Base-by-base conservation (phyloP, 1,139 yeast genomes). In the Pichia sp. region DNA sequence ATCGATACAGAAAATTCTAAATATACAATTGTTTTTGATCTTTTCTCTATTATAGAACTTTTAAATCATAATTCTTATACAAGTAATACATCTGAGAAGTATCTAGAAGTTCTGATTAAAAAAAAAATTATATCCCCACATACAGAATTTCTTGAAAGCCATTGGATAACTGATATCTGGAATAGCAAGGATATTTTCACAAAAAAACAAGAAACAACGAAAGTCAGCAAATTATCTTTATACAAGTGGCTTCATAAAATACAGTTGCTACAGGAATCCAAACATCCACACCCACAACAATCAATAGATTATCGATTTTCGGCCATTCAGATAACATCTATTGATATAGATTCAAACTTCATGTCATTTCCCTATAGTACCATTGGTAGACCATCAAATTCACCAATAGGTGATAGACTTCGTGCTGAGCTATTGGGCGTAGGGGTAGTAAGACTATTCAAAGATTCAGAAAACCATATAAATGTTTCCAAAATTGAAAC, bases 361-460 rank as follows among this genome's bases (percentile, higher is more conserved):
- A 46, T 43, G 46, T 27, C 36, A 3, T 23, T 37, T 12, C 11
- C 40, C 1, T 30, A 20, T 7, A 38, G 26, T 25, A 25, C 26
- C 8, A 26, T 13, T 3, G 27, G n/a, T 7, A 23, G 16, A 6
- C 9, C 26, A 11, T 23, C 42, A 20, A 41, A 35, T 22, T 36
- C 49, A 4, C 22, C 45, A 5, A 8, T 56, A 25, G 59, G 63
- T 36, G 82, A 76, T 60, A 82, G 81, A 3, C 63, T 82, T 26
- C 74, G 69, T 56, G 85, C 84, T 13, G 70, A 69, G 48, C 76
- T 80, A 59, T 60, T 85, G 49, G 95, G 95, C 1, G 70, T 79
- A 48, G 96, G 96, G 0, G 79, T 83, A 9, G 77, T 87, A 13
- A 71, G 86, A 46, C 66, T 87, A n/a, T 87, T 72, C 62, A 70